A percentile compares a stretch with the other conserved stretches of the same genome.
These are phyloP conservation scores for Polygonum maritimum DNA, from an alignment of 148 eudicot species.

Conservation along the genomic window DNA sequence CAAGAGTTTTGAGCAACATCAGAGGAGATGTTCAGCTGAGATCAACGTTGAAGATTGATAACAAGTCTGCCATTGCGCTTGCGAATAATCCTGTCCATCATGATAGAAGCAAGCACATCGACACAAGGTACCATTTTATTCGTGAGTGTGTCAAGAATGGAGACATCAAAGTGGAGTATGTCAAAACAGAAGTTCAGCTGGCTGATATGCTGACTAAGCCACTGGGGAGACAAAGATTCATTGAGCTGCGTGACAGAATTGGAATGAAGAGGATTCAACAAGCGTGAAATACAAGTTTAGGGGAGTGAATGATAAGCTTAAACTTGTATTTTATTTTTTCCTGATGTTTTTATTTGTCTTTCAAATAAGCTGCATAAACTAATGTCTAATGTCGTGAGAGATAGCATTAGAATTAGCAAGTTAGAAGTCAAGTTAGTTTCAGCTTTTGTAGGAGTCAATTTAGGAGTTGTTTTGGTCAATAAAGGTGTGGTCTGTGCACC, in stretches of 20 bases:
- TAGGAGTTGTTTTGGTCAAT: too few species aligned
- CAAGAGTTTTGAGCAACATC: background rate
- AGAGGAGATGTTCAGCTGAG: background rate
- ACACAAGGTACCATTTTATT: constrained; percentile 11
- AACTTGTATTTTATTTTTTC: too few species aligned
- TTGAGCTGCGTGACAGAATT: background rate
- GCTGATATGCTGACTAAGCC: constrained; percentile 16
- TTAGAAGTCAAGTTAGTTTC: too few species aligned
- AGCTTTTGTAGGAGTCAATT: too few species aligned
- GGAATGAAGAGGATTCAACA: background rate
- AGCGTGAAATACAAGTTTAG: background rate
- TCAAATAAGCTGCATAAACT: too few species aligned
- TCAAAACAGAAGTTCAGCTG: constrained; percentile 13
- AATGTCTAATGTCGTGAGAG: too few species aligned
- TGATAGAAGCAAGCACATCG: constrained; percentile 16
- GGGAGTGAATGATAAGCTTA: too few species aligned
- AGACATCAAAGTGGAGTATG: constrained; percentile 3
- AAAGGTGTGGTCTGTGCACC: too few species aligned
- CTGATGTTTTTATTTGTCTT: too few species aligned
- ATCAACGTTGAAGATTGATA: background rate
- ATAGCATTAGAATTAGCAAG: too few species aligned
- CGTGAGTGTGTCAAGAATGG: constrained; percentile 5
- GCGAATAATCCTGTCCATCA: constrained; percentile 16
- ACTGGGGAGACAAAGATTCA: background rate
- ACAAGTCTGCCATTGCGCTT: background rate